phyloP scores from a whole-genome alignment of 2,329 filamentous ascomycete species.

The Corynespora cassiicola region DNA sequence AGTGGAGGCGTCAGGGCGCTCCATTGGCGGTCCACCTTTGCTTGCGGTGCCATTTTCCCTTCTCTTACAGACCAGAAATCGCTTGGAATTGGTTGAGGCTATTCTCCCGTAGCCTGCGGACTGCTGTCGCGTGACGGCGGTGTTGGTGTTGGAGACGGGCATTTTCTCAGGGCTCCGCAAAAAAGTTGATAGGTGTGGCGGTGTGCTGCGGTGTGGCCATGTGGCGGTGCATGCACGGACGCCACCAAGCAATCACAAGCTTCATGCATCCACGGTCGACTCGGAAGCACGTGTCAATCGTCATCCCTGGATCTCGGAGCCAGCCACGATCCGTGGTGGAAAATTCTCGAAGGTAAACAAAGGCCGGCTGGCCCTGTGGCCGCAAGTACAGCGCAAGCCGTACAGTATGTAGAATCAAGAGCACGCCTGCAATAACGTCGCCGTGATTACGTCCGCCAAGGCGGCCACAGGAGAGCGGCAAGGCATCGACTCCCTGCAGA shows the following conservation, averaged over 20 bases:
- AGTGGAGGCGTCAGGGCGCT: conserved; percentile 72
- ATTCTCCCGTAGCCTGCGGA: background rate
- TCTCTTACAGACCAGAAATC: background rate
- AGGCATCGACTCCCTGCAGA: no score
- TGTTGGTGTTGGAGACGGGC: conserved; percentile 8
- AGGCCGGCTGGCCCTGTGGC: no score
- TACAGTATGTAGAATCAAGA: no score
- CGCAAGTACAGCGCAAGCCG: no score
- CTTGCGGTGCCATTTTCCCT: conserved; percentile 39
- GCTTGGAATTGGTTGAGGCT: no score
- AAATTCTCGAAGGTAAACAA: no score
- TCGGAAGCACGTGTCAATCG: conserved; percentile 11
- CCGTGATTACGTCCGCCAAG: no score
- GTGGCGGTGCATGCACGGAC: conserved; percentile 6
- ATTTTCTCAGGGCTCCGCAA: conserved; percentile 10
- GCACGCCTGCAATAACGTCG: no score
- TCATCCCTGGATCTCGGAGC: conserved; percentile 6
- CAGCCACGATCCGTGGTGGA: conserved; percentile 22
- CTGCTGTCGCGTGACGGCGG: conserved; percentile 1
- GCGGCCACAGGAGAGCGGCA: no score
- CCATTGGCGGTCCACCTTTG: conserved; percentile 61
- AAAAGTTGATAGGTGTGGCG: conserved; percentile 23
- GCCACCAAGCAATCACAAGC: conserved; percentile 7
- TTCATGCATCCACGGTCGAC: conserved; percentile 5
- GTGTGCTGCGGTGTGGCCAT: conserved; percentile 9